phyloP scores from a whole-genome alignment of 805 yeast genomes.

The Schizosaccharomyces japonicus region DNA sequence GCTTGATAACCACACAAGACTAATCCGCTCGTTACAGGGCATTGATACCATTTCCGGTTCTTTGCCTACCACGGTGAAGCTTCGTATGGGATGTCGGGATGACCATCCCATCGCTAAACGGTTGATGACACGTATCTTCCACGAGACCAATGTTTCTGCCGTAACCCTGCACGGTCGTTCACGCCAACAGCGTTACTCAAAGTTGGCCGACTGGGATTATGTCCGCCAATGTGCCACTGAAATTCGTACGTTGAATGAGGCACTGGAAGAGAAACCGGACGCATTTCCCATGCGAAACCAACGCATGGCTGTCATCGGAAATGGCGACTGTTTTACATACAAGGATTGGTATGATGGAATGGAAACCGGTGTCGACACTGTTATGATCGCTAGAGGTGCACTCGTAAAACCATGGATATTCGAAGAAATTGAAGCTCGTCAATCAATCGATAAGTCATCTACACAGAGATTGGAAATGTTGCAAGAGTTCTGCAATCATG shows the following conservation, averaged over 20 bases:
- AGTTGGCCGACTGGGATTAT: constrained; percentile 82
- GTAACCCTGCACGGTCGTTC: constrained; percentile 91
- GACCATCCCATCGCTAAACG: constrained; percentile 67
- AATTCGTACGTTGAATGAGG: constrained; percentile 23
- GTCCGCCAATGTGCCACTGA: constrained; percentile 42
- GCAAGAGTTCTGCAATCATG: constrained; percentile 45
- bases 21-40: constrained; percentile 55
- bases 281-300: constrained; percentile 19
- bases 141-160: constrained; percentile 57
- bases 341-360: constrained; percentile 71
- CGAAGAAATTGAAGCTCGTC: constrained; percentile 77
- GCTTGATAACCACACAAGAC: constrained; percentile 65
- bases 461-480: constrained; percentile 64
- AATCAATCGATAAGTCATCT: constrained; percentile 75
- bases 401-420: constrained; percentile 96
- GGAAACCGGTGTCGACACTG: constrained; percentile 56
- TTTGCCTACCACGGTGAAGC: constrained; percentile 72
- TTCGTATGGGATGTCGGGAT: constrained; percentile 78
- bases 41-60: constrained; percentile 83
- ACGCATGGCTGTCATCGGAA: constrained; percentile 69
- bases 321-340: constrained; percentile 73
- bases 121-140: constrained; percentile 44
- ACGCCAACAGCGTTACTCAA: constrained; percentile 82
- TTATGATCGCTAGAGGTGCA: constrained; percentile 96
- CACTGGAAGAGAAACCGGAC: constrained; percentile 17